Evolutionary conservation across 2,329 filamentous ascomycete genomes (phyloP).

Genomic region (Lanzia echinophila): DNA sequence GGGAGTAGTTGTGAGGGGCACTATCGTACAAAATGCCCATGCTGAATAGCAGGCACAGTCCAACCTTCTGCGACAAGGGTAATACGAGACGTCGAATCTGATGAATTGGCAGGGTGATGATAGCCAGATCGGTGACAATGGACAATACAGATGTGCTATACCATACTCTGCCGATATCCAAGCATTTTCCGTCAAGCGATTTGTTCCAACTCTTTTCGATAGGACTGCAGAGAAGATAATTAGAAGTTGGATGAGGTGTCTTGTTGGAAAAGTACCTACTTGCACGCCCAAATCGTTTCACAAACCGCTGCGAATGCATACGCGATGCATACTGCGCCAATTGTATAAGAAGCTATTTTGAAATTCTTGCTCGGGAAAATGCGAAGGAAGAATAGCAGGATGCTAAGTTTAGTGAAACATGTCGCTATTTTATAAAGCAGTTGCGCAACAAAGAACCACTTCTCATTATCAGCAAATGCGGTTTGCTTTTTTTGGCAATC

Average conservation of each 20-base stretch:
- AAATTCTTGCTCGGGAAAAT: constrained; percentile 3
- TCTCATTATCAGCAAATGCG: background rate
- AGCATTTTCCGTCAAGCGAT: constrained; percentile 9
- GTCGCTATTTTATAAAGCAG: constrained; percentile 18
- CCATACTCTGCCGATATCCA: constrained; percentile 8
- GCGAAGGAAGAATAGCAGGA: constrained; percentile 8
- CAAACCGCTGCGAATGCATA: constrained; percentile 10
- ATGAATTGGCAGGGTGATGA: constrained; percentile 51
- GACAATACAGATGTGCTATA: constrained; percentile 61
- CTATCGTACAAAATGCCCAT: constrained; percentile 24
- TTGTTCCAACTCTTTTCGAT: constrained; percentile 6
- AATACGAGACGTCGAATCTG: constrained; percentile 53
- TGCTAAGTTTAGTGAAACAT: constrained; percentile 16
- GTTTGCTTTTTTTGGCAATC: background rate
- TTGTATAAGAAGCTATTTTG: constrained; percentile 1
- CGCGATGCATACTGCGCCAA: background rate
- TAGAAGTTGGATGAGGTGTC: background rate
- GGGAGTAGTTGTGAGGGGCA: background rate
- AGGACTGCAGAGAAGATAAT: background rate
- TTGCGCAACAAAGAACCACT: constrained; percentile 20
- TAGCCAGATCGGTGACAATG: constrained; percentile 59
- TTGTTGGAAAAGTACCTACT: background rate
- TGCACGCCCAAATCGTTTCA: background rate
- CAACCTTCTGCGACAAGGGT: constrained; percentile 55
- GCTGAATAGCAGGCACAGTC: constrained; percentile 10